phyloP scores from a whole-genome alignment of 352 stramenopile species.

The Globisporangium iwayamae region DNA sequence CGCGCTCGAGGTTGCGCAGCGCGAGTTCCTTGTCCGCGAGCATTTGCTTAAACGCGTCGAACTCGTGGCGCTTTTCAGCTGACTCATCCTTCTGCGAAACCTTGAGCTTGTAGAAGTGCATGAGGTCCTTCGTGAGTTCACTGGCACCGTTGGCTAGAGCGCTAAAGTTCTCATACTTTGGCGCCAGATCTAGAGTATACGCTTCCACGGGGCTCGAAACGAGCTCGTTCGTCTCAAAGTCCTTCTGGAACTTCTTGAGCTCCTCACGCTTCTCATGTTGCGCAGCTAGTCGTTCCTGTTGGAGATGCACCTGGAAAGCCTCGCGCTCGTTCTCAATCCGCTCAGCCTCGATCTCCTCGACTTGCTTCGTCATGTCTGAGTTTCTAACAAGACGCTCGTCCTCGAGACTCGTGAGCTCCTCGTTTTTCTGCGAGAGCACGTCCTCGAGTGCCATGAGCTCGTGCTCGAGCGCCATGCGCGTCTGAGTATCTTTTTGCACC shows the following conservation, averaged over 20 bases:
- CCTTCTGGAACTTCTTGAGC: conserved; percentile 50
- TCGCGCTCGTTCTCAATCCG: conserved; percentile 42
- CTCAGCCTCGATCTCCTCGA: conserved; percentile 47
- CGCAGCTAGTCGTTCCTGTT: conserved; percentile 36
- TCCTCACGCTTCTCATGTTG: conserved; percentile 53
- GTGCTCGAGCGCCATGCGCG: conserved; percentile 36
- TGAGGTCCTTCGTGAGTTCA: conserved; percentile 43
- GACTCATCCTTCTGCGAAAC: conserved; percentile 44
- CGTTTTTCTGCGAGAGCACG: conserved; percentile 39
- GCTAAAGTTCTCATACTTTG: conserved; percentile 37
- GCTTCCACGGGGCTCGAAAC: conserved; percentile 55
- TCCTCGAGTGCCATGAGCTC: conserved; percentile 59
- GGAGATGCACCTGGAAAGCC: conserved; percentile 40
- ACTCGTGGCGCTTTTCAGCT: conserved; percentile 25
- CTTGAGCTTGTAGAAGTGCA: conserved; percentile 62
- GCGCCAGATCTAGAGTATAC: conserved; percentile 45
- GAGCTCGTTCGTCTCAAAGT: conserved; percentile 66
- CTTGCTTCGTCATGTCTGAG: conserved; percentile 30
- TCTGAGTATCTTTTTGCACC: conserved; percentile 35
- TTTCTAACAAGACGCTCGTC: conserved; percentile 36
- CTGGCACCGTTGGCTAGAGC: conserved; percentile 29
- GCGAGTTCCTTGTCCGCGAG: conserved; percentile 36
- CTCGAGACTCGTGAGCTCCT: conserved; percentile 28
- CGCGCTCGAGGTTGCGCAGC: conserved; percentile 57
- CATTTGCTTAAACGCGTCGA: conserved; percentile 24